Evolutionary conservation across 495 filamentous ascomycete species (phyloP).

Genomic region (Penicillium cosmopolitanum): DNA sequence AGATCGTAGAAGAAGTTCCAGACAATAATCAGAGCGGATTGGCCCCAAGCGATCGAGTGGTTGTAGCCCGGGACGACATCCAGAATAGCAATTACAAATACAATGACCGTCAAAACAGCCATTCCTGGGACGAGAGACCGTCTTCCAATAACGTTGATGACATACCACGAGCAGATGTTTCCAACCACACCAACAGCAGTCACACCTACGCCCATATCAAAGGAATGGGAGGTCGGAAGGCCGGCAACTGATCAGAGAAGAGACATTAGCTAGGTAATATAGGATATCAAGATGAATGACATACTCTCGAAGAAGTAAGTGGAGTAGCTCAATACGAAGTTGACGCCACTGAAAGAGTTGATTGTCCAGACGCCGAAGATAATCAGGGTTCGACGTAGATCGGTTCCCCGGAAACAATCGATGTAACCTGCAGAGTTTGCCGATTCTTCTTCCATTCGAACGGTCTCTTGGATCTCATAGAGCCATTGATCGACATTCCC

Average conservation of each 20-base stretch:
- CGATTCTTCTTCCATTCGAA: constrained; percentile 37
- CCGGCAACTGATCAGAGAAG: constrained; percentile 11
- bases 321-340: constrained; percentile 16
- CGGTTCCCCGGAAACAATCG: constrained; percentile 48
- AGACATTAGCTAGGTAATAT: not conserved
- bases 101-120: constrained; percentile 6
- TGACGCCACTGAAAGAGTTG: constrained; percentile 17
- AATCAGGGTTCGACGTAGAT: constrained; percentile 50
- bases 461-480: constrained; percentile 29
- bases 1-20: constrained; percentile 19
- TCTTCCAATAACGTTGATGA: constrained; percentile 13
- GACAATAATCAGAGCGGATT: constrained; percentile 14
- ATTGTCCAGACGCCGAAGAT: constrained; percentile 40
- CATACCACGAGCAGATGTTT: constrained; percentile 17
- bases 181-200: constrained; percentile 16
- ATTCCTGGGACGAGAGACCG: constrained; percentile 14
- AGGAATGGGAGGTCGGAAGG: constrained; percentile 14
- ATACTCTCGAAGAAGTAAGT: constrained; percentile 19
- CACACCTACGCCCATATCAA: constrained; percentile 17
- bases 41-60: constrained; percentile 11
- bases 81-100: constrained; percentile 15
- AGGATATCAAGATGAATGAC: not conserved
- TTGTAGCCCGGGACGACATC: constrained; percentile 15
- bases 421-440: constrained; percentile 34
- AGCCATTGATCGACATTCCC: constrained; percentile 29